Conservation (phyloP, 2,329 filamentous ascomycete genomes). For the Hypoxylon sp. region DNA sequence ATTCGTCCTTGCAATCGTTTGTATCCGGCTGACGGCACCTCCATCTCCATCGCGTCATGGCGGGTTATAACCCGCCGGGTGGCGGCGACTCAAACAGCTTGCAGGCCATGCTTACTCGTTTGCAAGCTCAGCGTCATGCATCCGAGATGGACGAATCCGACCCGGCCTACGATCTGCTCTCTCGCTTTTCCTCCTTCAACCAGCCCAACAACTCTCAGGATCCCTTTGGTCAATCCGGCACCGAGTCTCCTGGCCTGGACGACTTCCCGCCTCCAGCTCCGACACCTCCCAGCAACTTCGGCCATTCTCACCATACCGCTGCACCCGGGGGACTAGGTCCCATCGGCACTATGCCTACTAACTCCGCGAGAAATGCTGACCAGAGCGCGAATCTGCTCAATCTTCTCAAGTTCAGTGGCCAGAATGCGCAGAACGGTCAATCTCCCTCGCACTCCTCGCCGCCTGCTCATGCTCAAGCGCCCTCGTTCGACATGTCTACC, state of each 20-base stretch:
- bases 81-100: constrained; percentile 47
- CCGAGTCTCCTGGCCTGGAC: constrained; percentile 44
- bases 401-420: constrained; percentile 66
- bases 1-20: neutral
- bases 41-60: constrained; percentile 42
- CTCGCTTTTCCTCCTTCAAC: constrained; percentile 45
- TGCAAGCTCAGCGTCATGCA: constrained; percentile 42
- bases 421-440: constrained; percentile 47
- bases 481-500: constrained; percentile 34
- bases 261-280: constrained; percentile 54
- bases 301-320: constrained; percentile 50
- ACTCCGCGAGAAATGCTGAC: constrained; percentile 47
- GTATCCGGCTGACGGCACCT: constrained; percentile 29
- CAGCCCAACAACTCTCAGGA: constrained; percentile 41
- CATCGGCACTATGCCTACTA: constrained; percentile 56
- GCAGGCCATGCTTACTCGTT: constrained; percentile 53
- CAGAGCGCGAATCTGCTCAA: constrained; percentile 66
- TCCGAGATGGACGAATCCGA: constrained; percentile 38
- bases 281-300: constrained; percentile 52
- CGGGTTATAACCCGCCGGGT: constrained; percentile 47
- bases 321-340: constrained; percentile 56
- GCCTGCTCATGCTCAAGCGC: constrained; percentile 32
- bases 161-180: constrained; percentile 44
- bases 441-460: constrained; percentile 42
- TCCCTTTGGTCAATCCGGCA: constrained; percentile 42